A percentile compares a stretch with the other conserved stretches of the same genome.
Conservation (phyloP, 495 filamentous ascomycete genomes). For the Aspergillus homomorphus region DNA sequence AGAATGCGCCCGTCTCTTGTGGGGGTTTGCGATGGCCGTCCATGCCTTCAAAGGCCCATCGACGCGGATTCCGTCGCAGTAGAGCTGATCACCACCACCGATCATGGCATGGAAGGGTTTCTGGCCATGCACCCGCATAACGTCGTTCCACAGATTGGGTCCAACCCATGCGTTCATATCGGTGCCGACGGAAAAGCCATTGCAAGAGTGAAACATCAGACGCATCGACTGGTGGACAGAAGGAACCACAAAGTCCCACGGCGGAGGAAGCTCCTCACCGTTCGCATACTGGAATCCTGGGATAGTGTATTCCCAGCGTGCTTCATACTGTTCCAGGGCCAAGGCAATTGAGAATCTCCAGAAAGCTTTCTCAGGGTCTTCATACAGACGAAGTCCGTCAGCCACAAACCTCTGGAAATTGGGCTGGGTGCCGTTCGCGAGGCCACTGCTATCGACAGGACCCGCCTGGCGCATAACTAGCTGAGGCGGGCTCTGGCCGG, state of each 20-base stretch:
- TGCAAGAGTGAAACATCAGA: conserved; percentile 94
- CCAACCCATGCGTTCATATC: conserved; percentile 83
- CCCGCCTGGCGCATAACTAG: conserved; percentile 49
- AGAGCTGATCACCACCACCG: conserved; percentile 93
- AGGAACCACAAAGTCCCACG: conserved; percentile 68
- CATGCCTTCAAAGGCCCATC: conserved; percentile 73
- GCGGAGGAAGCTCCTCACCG: conserved; percentile 35
- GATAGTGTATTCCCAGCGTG: conserved; percentile 49
- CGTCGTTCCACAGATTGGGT: conserved; percentile 86
- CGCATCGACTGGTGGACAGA: conserved; percentile 81
- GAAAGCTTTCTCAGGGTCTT: conserved; percentile 72
- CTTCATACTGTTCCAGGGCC: conserved; percentile 42
- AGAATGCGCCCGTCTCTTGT: conserved; percentile 71
- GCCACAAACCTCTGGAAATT: conserved; percentile 26
- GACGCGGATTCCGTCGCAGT: conserved; percentile 86
- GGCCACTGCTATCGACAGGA: conserved; percentile 24
- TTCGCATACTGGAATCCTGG: conserved; percentile 38
- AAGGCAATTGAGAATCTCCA: conserved; percentile 73
- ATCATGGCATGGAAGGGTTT: conserved; percentile 92
- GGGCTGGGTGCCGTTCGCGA: conserved; percentile 6
- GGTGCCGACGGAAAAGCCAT: conserved; percentile 91
- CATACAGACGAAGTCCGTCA: conserved; percentile 69
- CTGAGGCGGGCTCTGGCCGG: conserved; percentile 52
- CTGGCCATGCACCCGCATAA: conserved; percentile 63
- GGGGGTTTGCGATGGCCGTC: conserved; percentile 78